phyloP scores from a whole-genome alignment of 441 rosid genomes.

The Populus trichocarpa region DNA sequence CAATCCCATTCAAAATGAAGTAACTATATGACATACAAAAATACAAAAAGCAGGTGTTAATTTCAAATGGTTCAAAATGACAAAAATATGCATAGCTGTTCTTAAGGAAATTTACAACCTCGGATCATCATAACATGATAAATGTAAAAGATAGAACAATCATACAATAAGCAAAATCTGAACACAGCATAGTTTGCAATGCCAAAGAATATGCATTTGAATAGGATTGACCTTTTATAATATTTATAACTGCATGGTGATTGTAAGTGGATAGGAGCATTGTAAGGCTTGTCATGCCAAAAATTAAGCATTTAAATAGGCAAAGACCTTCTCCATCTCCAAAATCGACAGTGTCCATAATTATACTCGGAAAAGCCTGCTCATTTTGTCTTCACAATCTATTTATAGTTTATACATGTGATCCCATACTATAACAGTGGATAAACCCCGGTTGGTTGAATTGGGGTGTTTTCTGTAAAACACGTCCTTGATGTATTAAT shows the following conservation, averaged over 20 bases:
- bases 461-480: neutral
- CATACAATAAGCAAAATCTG: neutral
- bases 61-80: neutral
- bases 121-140: neutral
- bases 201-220: neutral
- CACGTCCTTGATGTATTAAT: neutral
- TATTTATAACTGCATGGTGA: neutral
- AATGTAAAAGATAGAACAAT: neutral
- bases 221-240: neutral
- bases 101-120: slow-evolving; percentile 1
- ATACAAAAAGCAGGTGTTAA: slow-evolving; percentile 5
- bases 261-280: neutral
- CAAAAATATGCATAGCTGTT: neutral
- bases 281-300: neutral
- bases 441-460: neutral
- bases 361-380: neutral
- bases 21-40: slow-evolving; percentile 46
- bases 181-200: neutral
- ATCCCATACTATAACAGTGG: neutral
- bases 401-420: neutral
- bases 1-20: slow-evolving; percentile 89
- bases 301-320: neutral
- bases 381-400: neutral
- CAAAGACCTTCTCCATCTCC: neutral
- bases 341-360: neutral